Evolutionary conservation across 208 protist species (phyloP).

Genomic region (Blastocrithidia nonstop): DNA sequence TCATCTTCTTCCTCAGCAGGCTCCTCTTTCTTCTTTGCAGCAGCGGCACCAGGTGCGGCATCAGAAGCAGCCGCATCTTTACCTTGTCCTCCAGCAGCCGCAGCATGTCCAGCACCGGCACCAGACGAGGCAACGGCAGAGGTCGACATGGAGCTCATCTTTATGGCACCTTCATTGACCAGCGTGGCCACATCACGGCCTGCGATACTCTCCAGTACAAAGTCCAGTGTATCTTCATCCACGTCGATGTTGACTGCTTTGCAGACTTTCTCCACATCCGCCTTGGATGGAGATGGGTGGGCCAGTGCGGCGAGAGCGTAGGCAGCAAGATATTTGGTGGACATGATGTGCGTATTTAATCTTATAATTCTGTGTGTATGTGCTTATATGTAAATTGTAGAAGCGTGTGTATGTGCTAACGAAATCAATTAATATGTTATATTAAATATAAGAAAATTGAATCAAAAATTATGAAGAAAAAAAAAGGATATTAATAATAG

Average conservation of each 20-base stretch:
- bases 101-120: slow-evolving; percentile 14
- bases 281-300: slow-evolving; percentile 51
- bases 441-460: slow-evolving; percentile 6
- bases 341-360: slow-evolving; percentile 40
- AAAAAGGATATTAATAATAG: slow-evolving; percentile 3
- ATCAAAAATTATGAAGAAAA: slow-evolving; percentile 4
- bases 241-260: slow-evolving; percentile 51
- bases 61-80: slow-evolving; percentile 16
- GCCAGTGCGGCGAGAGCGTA: slow-evolving; percentile 78
- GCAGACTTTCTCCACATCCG: slow-evolving; percentile 79
- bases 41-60: slow-evolving; percentile 15
- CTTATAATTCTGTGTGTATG: too few species aligned
- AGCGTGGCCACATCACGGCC: slow-evolving; percentile 64
- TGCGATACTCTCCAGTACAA: slow-evolving; percentile 61
- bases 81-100: too few species aligned
- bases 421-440: slow-evolving; percentile 5
- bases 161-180: slow-evolving; percentile 54
- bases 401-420: not conserved
- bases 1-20: slow-evolving; percentile 76
- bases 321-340: slow-evolving; percentile 85
- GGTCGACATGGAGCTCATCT: slow-evolving; percentile 55
- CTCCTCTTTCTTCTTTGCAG: slow-evolving; percentile 42
- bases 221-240: slow-evolving; percentile 60
- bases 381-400: slow-evolving; percentile 4
- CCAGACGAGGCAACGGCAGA: slow-evolving; percentile 17